These are phyloP conservation scores for Fraxinus platypoda DNA, from an alignment of 305 asterid species.

Conservation along the genomic window DNA sequence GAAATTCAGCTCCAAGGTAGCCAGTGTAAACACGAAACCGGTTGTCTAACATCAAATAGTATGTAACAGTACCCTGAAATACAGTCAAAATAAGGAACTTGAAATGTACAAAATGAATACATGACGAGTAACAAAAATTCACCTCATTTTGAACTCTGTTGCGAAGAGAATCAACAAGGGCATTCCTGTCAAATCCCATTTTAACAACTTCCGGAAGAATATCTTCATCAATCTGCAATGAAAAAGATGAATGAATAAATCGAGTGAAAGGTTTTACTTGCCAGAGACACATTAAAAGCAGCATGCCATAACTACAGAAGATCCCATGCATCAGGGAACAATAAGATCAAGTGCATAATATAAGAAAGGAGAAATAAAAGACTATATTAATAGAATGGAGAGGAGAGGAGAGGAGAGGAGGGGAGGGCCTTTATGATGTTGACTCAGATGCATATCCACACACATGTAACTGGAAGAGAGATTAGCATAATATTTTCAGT, in stretches of 20 bases:
- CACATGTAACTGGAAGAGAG: neutral
- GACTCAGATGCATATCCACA: neutral
- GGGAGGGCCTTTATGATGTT: neutral
- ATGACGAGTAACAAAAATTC: constrained; percentile 19
- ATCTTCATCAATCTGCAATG: constrained; percentile 79
- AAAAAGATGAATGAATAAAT: neutral
- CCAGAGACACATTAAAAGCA: constrained; percentile 12
- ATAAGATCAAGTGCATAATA: constrained; percentile 2
- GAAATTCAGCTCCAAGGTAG: constrained; percentile 88
- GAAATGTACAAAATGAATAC: constrained; percentile 13
- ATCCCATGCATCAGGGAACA: neutral
- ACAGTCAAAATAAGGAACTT: constrained; percentile 25
- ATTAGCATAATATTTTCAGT: neutral
- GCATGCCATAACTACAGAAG: too few species aligned
- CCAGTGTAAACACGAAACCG: constrained; percentile 72
- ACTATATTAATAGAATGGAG: neutral
- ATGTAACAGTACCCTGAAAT: constrained; percentile 80
- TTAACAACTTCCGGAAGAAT: constrained; percentile 79
- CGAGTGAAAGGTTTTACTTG: neutral
- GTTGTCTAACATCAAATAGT: constrained; percentile 80
- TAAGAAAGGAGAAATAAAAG: neutral
- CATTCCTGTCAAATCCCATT: constrained; percentile 75
- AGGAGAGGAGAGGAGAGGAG: neutral
- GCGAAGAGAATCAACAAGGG: constrained; percentile 69
- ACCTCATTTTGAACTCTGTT: constrained; percentile 88